These are phyloP conservation scores for Aspergillus fructus DNA, from an alignment of 2,329 filamentous ascomycete species.

Conservation along the genomic window DNA sequence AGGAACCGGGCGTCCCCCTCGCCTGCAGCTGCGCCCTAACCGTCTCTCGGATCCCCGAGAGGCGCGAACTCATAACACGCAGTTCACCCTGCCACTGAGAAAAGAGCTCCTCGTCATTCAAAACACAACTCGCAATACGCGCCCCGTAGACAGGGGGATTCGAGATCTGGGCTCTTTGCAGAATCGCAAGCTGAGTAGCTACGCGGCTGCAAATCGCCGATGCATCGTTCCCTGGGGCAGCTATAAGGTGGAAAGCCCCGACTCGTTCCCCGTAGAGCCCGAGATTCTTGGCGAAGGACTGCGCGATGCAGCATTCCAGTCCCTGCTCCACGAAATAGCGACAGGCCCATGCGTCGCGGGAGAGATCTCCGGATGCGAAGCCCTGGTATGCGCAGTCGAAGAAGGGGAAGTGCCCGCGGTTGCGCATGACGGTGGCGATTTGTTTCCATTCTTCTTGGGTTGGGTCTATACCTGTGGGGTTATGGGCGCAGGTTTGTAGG, in stretches of 20 bases:
- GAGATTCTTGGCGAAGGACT: constrained; percentile 65
- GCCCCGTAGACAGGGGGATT: constrained; percentile 96
- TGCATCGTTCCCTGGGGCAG: constrained; percentile 67
- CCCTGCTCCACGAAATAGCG: constrained; percentile 92
- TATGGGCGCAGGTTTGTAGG: constrained; percentile 94
- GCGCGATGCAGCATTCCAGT: constrained; percentile 64
- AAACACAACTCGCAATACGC: constrained; percentile 76
- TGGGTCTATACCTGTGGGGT: constrained; percentile 95
- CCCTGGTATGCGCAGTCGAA: constrained; percentile 98
- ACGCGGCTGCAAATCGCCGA: constrained; percentile 62
- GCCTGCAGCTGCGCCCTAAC: constrained; percentile 74
- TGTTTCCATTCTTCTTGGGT: constrained; percentile 92
- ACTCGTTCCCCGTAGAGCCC: constrained; percentile 95
- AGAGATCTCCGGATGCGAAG: constrained; percentile 88
- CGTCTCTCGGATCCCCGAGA: constrained; percentile 75
- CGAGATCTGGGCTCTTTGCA: constrained; percentile 95
- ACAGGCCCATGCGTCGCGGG: constrained; percentile 84
- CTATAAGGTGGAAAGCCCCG: constrained; percentile 93
- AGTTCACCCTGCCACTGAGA: constrained; percentile 91
- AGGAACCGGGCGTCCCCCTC: constrained; percentile 80
- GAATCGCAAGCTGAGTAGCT: constrained; percentile 83
- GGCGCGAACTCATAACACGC: constrained; percentile 89
- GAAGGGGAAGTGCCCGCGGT: constrained; percentile 90
- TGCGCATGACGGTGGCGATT: constrained; percentile 72
- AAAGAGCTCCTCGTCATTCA: constrained; percentile 81